Evolutionary conservation across 1,284 basidiomycete species (phyloP).

Genomic region (Leccinum pachyderme): DNA sequence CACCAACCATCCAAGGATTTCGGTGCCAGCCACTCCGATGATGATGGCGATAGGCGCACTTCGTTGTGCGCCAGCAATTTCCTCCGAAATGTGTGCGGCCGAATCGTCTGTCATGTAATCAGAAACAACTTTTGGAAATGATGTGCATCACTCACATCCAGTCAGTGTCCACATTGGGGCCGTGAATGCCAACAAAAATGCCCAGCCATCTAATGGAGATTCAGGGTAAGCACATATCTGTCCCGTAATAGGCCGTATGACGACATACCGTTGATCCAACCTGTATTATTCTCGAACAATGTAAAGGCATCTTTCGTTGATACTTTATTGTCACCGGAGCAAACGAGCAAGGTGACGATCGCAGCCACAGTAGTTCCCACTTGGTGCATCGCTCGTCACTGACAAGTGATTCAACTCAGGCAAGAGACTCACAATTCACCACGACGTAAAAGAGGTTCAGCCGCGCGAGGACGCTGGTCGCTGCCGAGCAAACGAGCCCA

Average conservation of each 20-base stretch:
- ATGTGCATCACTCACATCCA: slow-evolving; percentile 48
- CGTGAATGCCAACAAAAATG: slow-evolving; percentile 69
- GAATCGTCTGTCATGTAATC: slow-evolving; percentile 55
- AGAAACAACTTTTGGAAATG: neutral
- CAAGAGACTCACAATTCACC: slow-evolving; percentile 49
- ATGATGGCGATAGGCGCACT: slow-evolving; percentile 79
- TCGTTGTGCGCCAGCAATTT: slow-evolving; percentile 61
- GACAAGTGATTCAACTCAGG: neutral
- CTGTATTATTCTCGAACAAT: slow-evolving; percentile 68
- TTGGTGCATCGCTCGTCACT: slow-evolving; percentile 22
- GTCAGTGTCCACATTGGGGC: slow-evolving; percentile 78
- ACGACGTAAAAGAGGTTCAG: slow-evolving; percentile 68
- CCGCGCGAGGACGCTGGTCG: slow-evolving; percentile 62
- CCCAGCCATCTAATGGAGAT: slow-evolving; percentile 57
- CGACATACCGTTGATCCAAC: slow-evolving; percentile 56
- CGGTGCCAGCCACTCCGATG: slow-evolving; percentile 58
- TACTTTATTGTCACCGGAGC: slow-evolving; percentile 53
- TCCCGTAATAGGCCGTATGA: neutral
- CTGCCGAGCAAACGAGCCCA: slow-evolving; percentile 68
- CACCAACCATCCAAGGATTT: slow-evolving; percentile 61
- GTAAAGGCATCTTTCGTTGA: slow-evolving; percentile 68
- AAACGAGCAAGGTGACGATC: slow-evolving; percentile 56
- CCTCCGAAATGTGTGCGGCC: slow-evolving; percentile 77
- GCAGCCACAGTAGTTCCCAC: slow-evolving; percentile 61
- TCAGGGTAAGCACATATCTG: neutral